phyloP scores from a whole-genome alignment of 2,329 filamentous ascomycete species.

The Nothomitra cinnamomea region DNA sequence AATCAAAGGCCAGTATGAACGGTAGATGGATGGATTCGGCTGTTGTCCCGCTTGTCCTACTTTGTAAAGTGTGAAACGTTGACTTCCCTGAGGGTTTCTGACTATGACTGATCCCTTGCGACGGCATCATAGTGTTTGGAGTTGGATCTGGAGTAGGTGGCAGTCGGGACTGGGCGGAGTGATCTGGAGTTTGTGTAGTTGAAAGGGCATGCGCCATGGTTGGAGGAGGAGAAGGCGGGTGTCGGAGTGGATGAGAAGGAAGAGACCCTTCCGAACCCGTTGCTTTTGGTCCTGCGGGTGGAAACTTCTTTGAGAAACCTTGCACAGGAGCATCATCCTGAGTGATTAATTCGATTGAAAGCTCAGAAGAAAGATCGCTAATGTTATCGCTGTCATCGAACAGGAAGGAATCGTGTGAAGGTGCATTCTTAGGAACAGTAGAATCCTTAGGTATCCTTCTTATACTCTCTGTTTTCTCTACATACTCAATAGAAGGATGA shows the following conservation, averaged over 20 bases:
- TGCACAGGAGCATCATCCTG: slow-evolving; percentile 19
- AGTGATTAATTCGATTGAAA: slow-evolving; percentile 34
- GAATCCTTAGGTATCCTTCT: slow-evolving; percentile 28
- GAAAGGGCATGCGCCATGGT: slow-evolving; percentile 24
- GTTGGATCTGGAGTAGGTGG: slow-evolving; percentile 27
- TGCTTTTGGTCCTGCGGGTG: not conserved
- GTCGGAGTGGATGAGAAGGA: slow-evolving; percentile 27
- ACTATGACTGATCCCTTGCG: not conserved
- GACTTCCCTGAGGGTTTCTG: not conserved
- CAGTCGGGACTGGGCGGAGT: slow-evolving; percentile 12
- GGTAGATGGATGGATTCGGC: slow-evolving; percentile 32
- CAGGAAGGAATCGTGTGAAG: slow-evolving; percentile 28
- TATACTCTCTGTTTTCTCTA: slow-evolving; percentile 34
- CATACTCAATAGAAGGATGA: slow-evolving; percentile 32
- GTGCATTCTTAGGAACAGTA: slow-evolving; percentile 21
- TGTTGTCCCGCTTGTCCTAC: not conserved
- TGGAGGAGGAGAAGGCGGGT: slow-evolving; percentile 29
- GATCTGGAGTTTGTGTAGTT: slow-evolving; percentile 9
- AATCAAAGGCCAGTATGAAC: slow-evolving; percentile 46
- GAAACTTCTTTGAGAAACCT: slow-evolving; percentile 13
- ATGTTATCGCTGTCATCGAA: slow-evolving; percentile 36
- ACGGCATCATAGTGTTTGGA: slow-evolving; percentile 13
- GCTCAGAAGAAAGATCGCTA: slow-evolving; percentile 34
- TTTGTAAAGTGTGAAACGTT: not conserved
- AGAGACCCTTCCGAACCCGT: slow-evolving; percentile 9